Conservation (phyloP, 345 rosid species). For the Eucalyptus dawsonii region DNA sequence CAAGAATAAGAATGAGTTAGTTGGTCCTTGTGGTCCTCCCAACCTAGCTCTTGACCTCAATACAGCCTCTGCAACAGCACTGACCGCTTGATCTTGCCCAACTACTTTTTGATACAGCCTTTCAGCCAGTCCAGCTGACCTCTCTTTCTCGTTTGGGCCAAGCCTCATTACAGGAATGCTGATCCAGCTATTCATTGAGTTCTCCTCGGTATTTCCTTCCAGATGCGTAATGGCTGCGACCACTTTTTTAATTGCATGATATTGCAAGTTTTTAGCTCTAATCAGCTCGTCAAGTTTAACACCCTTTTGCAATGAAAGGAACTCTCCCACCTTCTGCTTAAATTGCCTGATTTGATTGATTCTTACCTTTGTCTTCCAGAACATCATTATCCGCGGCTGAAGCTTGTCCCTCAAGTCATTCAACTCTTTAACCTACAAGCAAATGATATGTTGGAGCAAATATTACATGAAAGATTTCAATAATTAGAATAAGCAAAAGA, state of each 20-base stretch:
- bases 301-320: conserved; percentile 14
- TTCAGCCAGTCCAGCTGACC: conserved; percentile 59
- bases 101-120: conserved; percentile 68
- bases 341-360: conserved; percentile 73
- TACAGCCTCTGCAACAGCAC: conserved; percentile 56
- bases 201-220: conserved; percentile 50
- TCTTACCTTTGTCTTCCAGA: conserved; percentile 75
- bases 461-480: background rate
- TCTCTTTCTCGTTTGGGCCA: conserved; percentile 73
- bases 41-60: conserved; percentile 73
- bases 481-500: background rate
- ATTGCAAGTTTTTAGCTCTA: no score
- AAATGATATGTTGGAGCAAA: no score
- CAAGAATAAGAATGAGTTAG: conserved; percentile 78
- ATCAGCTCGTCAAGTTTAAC: no score
- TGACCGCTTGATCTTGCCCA: conserved; percentile 57
- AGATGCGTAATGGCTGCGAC: conserved; percentile 3
- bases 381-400: conserved; percentile 70
- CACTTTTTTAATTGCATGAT: conserved; percentile 10
- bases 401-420: conserved; percentile 86
- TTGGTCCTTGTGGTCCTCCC: conserved; percentile 77
- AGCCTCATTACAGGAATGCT: conserved; percentile 84
- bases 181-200: conserved; percentile 75
- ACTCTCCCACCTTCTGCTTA: conserved; percentile 56
- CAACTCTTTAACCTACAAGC: conserved; percentile 30